These are phyloP conservation scores for Cladophialophora bantiana DNA, from an alignment of 2,329 filamentous ascomycete species.

Conservation along the genomic window DNA sequence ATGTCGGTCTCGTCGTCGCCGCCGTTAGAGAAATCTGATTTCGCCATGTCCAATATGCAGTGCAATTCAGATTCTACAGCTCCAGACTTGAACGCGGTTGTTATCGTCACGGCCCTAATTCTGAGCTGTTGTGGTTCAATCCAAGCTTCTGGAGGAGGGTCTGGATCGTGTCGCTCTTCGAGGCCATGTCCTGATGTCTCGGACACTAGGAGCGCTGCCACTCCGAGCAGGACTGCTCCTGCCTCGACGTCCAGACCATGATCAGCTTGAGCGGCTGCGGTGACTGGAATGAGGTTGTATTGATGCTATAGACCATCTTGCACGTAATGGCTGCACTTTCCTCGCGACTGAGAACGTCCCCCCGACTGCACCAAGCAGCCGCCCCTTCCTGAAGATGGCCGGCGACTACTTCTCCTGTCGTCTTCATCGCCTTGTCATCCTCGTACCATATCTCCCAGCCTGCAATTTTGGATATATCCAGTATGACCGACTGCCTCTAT, in stretches of 20 bases:
- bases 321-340: background rate
- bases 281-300: background rate
- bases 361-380: background rate
- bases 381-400: constrained; percentile 12
- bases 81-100: background rate
- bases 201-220: background rate
- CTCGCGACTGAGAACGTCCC: background rate
- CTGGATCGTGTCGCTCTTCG: background rate
- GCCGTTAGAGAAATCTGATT: background rate
- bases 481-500: constrained; percentile 18
- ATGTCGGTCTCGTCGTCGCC: background rate
- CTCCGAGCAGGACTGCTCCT: background rate
- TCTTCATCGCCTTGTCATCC: background rate
- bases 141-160: background rate
- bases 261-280: background rate
- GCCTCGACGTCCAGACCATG: background rate
- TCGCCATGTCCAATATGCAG: background rate
- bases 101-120: background rate
- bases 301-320: background rate
- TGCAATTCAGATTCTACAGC: background rate
- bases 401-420: background rate
- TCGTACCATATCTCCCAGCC: constrained; percentile 19
- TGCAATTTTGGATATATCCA: constrained; percentile 31
- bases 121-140: background rate
- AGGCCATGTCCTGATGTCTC: background rate